These are phyloP conservation scores for Moelleriella libera DNA, from an alignment of 2,329 filamentous ascomycete species.

Conservation along the genomic window DNA sequence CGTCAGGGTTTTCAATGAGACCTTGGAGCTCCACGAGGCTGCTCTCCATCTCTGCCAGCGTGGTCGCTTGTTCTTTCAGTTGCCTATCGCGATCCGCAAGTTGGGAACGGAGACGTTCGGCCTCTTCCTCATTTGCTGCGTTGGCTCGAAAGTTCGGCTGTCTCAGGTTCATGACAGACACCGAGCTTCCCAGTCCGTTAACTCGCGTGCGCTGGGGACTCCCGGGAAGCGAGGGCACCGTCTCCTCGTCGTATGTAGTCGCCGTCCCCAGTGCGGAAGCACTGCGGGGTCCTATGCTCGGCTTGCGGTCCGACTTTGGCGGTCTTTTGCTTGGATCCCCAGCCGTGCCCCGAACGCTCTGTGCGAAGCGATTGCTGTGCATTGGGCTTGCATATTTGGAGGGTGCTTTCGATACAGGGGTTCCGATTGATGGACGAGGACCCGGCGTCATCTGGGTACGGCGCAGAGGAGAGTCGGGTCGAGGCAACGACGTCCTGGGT, in stretches of 20 bases:
- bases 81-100: conserved; percentile 77
- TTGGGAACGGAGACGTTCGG: conserved; percentile 57
- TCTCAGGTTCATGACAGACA: conserved; percentile 39
- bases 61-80: conserved; percentile 73
- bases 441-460: conserved; percentile 50
- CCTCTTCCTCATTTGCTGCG: conserved; percentile 49
- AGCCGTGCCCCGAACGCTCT: conserved; percentile 46
- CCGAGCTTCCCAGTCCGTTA: conserved; percentile 38
- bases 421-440: conserved; percentile 39
- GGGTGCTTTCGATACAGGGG: conserved; percentile 19
- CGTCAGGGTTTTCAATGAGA: conserved; percentile 48
- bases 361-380: conserved; percentile 37
- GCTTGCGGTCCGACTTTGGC: conserved; percentile 32
- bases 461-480: conserved; percentile 75
- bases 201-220: conserved; percentile 36
- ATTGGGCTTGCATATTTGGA: conserved; percentile 27
- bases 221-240: conserved; percentile 26
- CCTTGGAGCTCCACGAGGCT: conserved; percentile 65
- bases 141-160: conserved; percentile 41
- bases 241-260: conserved; percentile 42
- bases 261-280: conserved; percentile 41
- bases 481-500: conserved; percentile 62
- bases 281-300: conserved; percentile 41
- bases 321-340: conserved; percentile 46
- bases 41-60: conserved; percentile 78